Evolutionary conservation across 2,329 filamentous ascomycete species (phyloP).

Genomic region (Hortaea sp.): DNA sequence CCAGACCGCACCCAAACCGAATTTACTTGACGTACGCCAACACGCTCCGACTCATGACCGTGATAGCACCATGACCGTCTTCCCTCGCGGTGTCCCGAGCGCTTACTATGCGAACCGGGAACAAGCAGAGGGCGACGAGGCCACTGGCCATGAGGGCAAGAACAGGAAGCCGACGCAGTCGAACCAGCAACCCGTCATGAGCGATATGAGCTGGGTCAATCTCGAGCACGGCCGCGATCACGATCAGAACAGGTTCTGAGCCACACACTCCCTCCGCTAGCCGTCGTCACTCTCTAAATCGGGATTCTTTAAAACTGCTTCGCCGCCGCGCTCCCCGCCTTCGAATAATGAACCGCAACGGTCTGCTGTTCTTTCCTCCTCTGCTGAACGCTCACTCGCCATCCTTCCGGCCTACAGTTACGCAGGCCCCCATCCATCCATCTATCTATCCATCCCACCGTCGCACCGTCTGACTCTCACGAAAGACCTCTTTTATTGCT

Average conservation of each 20-base stretch:
- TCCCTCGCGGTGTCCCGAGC: conserved; percentile 26
- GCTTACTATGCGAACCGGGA: conserved; percentile 20
- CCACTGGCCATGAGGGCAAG: neutral
- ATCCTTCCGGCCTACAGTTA: too few species aligned
- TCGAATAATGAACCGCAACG: too few species aligned
- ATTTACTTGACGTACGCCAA: neutral
- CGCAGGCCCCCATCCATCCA: too few species aligned
- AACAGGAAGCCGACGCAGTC: conserved; percentile 23
- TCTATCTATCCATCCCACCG: too few species aligned
- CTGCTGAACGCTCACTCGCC: too few species aligned
- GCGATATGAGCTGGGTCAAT: conserved; percentile 74
- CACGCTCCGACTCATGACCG: conserved; percentile 16
- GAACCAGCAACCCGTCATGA: conserved; percentile 21
- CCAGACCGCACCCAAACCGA: conserved; percentile 11
- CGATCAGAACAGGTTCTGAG: conserved; percentile 6
- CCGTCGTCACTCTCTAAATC: too few species aligned
- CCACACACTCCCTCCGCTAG: neutral
- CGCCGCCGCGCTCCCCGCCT: too few species aligned
- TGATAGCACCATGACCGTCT: conserved; percentile 25
- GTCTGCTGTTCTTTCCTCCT: too few species aligned
- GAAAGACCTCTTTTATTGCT: too few species aligned
- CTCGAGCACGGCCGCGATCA: conserved; percentile 32
- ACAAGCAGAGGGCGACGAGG: conserved; percentile 21
- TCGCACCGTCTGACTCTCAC: too few species aligned
- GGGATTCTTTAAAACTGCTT: too few species aligned